Evolutionary conservation across 306 rosid genomes (phyloP).

Genomic region (Vicia sativa): DNA sequence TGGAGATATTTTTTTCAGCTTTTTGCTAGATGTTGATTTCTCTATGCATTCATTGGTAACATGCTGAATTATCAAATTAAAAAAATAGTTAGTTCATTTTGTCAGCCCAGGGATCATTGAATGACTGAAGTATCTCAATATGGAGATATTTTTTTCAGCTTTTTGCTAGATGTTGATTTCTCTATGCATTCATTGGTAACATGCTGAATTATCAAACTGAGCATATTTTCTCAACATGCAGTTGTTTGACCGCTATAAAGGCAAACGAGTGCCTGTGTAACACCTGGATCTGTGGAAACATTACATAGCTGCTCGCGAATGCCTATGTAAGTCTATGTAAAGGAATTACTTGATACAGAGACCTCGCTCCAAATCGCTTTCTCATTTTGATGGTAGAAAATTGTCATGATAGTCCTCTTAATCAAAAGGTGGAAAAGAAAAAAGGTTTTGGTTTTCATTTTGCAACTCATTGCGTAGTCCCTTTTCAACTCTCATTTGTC

Average conservation of each 20-base stretch:
- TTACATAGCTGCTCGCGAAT: constrained; percentile 35
- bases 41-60: constrained; percentile 10
- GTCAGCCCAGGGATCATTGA: constrained; percentile 1
- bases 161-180: background rate
- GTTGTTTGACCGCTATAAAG: constrained; percentile 81
- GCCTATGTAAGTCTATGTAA: constrained; percentile 59
- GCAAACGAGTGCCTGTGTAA: constrained; percentile 90
- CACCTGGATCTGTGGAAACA: constrained; percentile 33
- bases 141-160: background rate
- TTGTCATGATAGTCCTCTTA: constrained; percentile 30
- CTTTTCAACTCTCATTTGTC: constrained; percentile 1
- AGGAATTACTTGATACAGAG: constrained; percentile 49
- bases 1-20: background rate
- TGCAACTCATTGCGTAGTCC: constrained; percentile 4
- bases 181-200: constrained; percentile 10
- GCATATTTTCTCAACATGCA: constrained; percentile 46
- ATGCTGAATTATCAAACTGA: constrained; percentile 19
- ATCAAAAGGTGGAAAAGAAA: constrained; percentile 30
- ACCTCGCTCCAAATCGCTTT: constrained; percentile 31
- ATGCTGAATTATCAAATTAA: constrained; percentile 4
- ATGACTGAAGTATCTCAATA: background rate
- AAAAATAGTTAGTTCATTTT: constrained; percentile 1
- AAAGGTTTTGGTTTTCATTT: constrained; percentile 38
- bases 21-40: background rate
- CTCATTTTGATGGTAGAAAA: constrained; percentile 39